phyloP scores from a whole-genome alignment of 768 basidiomycete genomes.

The Boletales sp. region DNA sequence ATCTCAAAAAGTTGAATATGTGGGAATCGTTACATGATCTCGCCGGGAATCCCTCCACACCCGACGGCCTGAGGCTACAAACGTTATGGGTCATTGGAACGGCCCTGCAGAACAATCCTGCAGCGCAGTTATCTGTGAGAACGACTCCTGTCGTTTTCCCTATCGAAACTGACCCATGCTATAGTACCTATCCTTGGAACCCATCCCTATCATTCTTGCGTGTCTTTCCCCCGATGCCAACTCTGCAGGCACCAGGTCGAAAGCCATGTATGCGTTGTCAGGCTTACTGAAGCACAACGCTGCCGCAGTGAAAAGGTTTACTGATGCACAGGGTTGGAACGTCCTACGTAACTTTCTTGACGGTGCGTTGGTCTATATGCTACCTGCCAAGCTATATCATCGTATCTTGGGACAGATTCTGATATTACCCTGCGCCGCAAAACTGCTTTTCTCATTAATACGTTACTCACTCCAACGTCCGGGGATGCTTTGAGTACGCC shows the following conservation, averaged over 20 bases:
- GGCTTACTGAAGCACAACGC: slow-evolving; percentile 76
- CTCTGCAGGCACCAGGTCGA: slow-evolving; percentile 59
- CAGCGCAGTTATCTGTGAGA: slow-evolving; percentile 71
- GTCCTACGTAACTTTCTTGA: slow-evolving; percentile 55
- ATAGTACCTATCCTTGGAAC: slow-evolving; percentile 63
- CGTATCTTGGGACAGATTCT: slow-evolving; percentile 50
- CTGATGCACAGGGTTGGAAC: slow-evolving; percentile 58
- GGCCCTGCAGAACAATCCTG: slow-evolving; percentile 85
- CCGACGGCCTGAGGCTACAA: slow-evolving; percentile 61
- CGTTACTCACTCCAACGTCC: slow-evolving; percentile 55
- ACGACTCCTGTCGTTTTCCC: background rate
- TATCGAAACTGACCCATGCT: slow-evolving; percentile 1
- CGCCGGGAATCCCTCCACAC: slow-evolving; percentile 49
- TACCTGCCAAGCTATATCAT: slow-evolving; percentile 1
- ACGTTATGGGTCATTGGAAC: slow-evolving; percentile 87
- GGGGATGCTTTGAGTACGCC: slow-evolving; percentile 6
- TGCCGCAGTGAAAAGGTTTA: slow-evolving; percentile 56
- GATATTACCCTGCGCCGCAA: slow-evolving; percentile 77
- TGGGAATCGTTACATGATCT: slow-evolving; percentile 75
- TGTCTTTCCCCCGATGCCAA: slow-evolving; percentile 54
- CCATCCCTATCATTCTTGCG: slow-evolving; percentile 59
- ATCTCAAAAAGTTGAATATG: slow-evolving; percentile 70
- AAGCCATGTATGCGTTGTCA: slow-evolving; percentile 79
- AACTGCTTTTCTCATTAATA: slow-evolving; percentile 68
- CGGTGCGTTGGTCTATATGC: slow-evolving; percentile 37